phyloP scores from a whole-genome alignment of 257 asterid species.

The Nyctanthes arbortristis region DNA sequence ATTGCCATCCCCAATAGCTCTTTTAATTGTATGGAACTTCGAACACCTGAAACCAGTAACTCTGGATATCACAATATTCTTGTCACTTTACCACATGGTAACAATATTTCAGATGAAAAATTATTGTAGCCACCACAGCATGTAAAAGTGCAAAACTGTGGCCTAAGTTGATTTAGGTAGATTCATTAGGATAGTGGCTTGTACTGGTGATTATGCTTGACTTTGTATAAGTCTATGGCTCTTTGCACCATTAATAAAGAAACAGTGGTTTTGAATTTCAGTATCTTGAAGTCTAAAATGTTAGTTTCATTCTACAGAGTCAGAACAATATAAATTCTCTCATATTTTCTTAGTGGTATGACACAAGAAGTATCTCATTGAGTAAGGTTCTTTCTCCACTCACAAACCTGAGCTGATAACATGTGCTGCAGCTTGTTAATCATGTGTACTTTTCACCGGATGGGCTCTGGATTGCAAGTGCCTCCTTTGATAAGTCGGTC shows the following conservation, averaged over 20 bases:
- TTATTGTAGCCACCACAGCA: conserved; percentile 10
- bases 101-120: neutral
- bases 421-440: conserved; percentile 73
- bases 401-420: conserved; percentile 4
- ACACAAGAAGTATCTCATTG: neutral
- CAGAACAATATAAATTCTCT: neutral
- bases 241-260: neutral
- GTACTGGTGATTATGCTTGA: neutral
- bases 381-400: conserved; percentile 4
- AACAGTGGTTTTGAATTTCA: neutral
- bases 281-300: neutral
- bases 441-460: conserved; percentile 97
- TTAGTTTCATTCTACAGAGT: neutral
- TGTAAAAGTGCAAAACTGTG: conserved; percentile 1
- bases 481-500: conserved; percentile 92
- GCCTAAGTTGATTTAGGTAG: neutral
- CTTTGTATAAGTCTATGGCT: conserved; percentile 10
- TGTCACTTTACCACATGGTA: neutral
- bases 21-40: neutral
- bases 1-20: neutral
- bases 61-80: neutral
- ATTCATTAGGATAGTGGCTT: neutral
- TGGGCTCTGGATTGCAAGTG: conserved; percentile 95
- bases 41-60: neutral
- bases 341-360: neutral